These are phyloP conservation scores for Ambrosia hybrid DNA, from an alignment of 140 eudicot genomes.

Conservation along the genomic window DNA sequence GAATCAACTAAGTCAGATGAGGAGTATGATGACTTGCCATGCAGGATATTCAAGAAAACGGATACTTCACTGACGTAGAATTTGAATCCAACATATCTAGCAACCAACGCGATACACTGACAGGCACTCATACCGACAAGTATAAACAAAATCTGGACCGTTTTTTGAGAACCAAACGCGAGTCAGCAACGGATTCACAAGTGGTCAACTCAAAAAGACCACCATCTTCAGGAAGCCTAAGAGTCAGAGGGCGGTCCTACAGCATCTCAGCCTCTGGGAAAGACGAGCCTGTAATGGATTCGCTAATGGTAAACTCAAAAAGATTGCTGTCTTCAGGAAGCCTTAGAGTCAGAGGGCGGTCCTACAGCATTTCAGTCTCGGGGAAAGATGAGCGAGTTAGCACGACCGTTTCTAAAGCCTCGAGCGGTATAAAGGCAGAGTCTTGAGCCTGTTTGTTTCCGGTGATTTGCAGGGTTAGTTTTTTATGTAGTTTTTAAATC, in stretches of 20 bases:
- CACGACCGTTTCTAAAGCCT: constrained; percentile 12
- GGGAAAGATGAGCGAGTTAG: constrained; percentile 18
- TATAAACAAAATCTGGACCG: constrained; percentile 53
- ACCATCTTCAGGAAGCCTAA: constrained; percentile 21
- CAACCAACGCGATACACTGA: constrained; percentile 23
- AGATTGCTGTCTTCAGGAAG: constrained; percentile 30
- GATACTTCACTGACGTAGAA: constrained; percentile 68
- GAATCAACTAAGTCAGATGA: constrained; percentile 92
- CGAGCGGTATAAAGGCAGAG: constrained; percentile 3
- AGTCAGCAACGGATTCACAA: constrained; percentile 9
- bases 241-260: constrained; percentile 27
- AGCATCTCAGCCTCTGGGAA: constrained; percentile 22
- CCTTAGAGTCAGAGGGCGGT: constrained; percentile 36
- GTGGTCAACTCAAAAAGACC: constrained; percentile 16
- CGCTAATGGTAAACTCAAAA: constrained; percentile 19
- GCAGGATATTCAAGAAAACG: constrained; percentile 68
- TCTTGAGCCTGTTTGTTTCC: constrained; percentile 19
- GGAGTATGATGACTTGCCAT: constrained; percentile 95
- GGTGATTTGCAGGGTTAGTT: constrained; percentile 24
- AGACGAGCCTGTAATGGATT: constrained; percentile 11
- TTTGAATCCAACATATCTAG: constrained; percentile 27
- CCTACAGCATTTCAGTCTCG: constrained; percentile 32
- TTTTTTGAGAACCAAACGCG: constrained; percentile 49
- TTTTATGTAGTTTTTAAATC: not conserved
- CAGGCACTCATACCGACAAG: constrained; percentile 30